Base-by-base conservation (phyloP, 176 grass and related monocot genomes). In the Cocos nucifera region DNA sequence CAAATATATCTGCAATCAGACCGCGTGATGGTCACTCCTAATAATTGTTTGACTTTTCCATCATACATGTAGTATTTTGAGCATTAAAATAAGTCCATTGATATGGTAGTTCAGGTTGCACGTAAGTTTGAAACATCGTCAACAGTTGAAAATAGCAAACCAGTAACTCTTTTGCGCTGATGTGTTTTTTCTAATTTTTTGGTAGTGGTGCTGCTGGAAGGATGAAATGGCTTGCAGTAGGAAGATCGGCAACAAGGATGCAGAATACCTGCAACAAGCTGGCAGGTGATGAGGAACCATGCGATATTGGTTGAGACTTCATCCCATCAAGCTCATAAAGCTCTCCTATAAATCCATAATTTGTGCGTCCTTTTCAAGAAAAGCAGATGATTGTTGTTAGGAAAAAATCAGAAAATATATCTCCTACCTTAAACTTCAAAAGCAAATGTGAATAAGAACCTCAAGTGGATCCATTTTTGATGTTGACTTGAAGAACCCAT, bases 331-430 rank as follows among this genome's bases (percentile, higher is more conserved):
- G 86, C 57, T 87, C 83, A 65, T 84, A 84, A 57, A 90, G 77
- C 74, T 95, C 83, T 50, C 83, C 90, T 95, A 65, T 30, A 15
- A 69, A 35, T 35, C 32, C 32, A 35, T 2, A 35, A 96, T 96
- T 85, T 90, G 83, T 79, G 74, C 62, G 56, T 90, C 86, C 52
- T 87, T 80, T 78, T 96, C 86, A 57, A 96, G 83, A 84, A 75
- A 87, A 49, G 10, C 62, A n/a, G 9, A 73, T 14, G 3, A 53
- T 17, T 30, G 44, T 52, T n/a, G 8, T 69, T 44, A 29, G 35
- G 49, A 35, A 9, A 35, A 35, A 0, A 27, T 1, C 30, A 35
- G 18, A 15, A 76, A 51, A 73, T 17, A 14, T 10, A 5, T 66
- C 75, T 50, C 18, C 56, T n/a, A 22, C 17, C 51, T 39, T 35